A percentile compares a stretch with the other conserved stretches of the same genome.
Evolutionary conservation across 2,329 filamentous ascomycete genomes (phyloP).

Genomic region (Xylariaceae sp.): DNA sequence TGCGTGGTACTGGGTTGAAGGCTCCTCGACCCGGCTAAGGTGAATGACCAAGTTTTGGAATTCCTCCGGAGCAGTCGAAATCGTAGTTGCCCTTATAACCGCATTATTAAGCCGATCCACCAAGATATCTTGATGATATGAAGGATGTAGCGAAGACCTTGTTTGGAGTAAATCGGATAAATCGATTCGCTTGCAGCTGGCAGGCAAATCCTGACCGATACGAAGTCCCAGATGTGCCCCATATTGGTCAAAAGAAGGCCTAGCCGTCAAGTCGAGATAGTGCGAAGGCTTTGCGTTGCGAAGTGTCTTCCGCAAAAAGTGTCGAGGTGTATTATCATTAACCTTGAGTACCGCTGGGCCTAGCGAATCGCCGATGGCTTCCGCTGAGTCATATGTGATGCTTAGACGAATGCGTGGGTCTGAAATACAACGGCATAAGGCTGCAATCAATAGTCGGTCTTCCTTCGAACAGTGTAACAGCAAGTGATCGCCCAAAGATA

Average conservation of each 20-base stretch:
- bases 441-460: not conserved
- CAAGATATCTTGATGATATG: not conserved
- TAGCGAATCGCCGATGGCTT: not conserved
- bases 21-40: not conserved
- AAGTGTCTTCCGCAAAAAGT: not conserved
- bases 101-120: slow-evolving; percentile 3
- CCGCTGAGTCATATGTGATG: not conserved
- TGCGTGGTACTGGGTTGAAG: not conserved
- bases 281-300: not conserved
- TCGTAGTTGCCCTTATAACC: slow-evolving; percentile 1
- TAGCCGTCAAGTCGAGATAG: slow-evolving; percentile 11
- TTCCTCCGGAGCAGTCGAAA: not conserved
- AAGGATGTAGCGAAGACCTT: slow-evolving; percentile 2
- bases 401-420: not conserved
- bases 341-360: not conserved
- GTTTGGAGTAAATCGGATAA: not conserved
- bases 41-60: slow-evolving; percentile 8
- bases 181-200: slow-evolving; percentile 7
- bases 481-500: not conserved
- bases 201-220: slow-evolving; percentile 2
- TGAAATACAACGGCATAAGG: slow-evolving; percentile 2
- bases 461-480: slow-evolving; percentile 3
- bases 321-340: not conserved
- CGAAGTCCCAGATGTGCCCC: not conserved
- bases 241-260: not conserved